phyloP scores from a whole-genome alignment of 2,329 filamentous ascomycete species.

The Septoria petroselini region DNA sequence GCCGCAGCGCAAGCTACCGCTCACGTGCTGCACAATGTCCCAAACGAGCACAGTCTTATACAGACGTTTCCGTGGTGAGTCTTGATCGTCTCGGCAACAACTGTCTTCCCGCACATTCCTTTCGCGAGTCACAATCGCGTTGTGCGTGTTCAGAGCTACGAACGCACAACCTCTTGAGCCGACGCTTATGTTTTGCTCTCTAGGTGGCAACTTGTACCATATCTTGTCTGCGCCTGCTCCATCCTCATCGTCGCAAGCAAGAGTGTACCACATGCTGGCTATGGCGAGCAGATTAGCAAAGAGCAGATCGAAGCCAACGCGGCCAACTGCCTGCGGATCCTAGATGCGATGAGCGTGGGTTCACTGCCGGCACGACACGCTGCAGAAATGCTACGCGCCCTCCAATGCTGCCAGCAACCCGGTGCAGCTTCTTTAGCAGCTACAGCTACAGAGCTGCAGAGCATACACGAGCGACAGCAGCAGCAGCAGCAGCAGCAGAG shows the following conservation, averaged over 20 bases:
- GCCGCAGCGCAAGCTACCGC: slow-evolving; percentile 13
- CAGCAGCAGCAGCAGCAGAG: no score
- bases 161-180: no score
- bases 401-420: slow-evolving; percentile 3
- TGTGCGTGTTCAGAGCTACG: no score
- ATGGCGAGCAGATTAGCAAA: background rate
- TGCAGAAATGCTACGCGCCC: slow-evolving; percentile 15
- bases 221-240: slow-evolving; percentile 11
- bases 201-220: slow-evolving; percentile 16
- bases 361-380: slow-evolving; percentile 11
- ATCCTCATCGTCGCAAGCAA: slow-evolving; percentile 17
- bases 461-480: background rate
- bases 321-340: slow-evolving; percentile 9
- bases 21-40: slow-evolving; percentile 7
- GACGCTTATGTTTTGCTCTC: background rate
- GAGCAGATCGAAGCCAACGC: slow-evolving; percentile 10
- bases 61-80: slow-evolving; percentile 8
- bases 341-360: slow-evolving; percentile 9
- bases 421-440: background rate
- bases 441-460: background rate
- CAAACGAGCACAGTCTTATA: slow-evolving; percentile 8
- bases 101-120: no score
- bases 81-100: no score
- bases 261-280: background rate
- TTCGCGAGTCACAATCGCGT: no score